phyloP scores from a whole-genome alignment of 1,284 basidiomycete genomes.

The Trichosporon ovoides region DNA sequence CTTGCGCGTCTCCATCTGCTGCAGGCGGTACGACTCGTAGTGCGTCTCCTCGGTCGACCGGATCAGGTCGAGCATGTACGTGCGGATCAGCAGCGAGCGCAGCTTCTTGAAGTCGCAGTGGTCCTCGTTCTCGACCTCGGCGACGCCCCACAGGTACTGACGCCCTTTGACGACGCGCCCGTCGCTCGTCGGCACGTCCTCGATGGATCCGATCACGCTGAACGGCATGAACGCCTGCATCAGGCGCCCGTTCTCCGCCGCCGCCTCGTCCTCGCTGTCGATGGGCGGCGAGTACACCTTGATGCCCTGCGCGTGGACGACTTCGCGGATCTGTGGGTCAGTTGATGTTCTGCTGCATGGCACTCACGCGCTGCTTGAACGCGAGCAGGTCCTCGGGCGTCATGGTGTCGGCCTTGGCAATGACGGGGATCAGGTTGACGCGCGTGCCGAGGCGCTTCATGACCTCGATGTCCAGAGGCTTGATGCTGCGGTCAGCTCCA shows the following conservation, averaged over 20 bases:
- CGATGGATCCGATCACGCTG: constrained; percentile 95
- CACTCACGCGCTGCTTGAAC: constrained; percentile 86
- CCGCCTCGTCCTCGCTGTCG: constrained; percentile 81
- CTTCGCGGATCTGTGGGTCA: constrained; percentile 70
- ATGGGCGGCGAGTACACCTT: constrained; percentile 90
- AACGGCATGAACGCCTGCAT: constrained; percentile 88
- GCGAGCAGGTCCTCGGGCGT: constrained; percentile 83
- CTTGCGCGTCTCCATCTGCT: constrained; percentile 99
- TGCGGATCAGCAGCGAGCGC: constrained; percentile 89
- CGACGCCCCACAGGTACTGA: constrained; percentile 99
- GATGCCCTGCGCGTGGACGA: constrained; percentile 85
- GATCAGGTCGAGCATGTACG: constrained; percentile 98
- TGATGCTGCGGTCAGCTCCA: constrained; percentile 57
- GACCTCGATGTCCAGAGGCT: constrained; percentile 97
- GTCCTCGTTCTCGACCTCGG: constrained; percentile 63
- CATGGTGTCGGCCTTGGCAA: constrained; percentile 94
- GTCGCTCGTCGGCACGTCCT: constrained; percentile 86
- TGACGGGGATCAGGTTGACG: constrained; percentile 95
- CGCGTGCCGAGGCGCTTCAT: constrained; percentile 96
- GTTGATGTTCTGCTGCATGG: not conserved
- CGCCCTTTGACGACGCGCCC: constrained; percentile 93
- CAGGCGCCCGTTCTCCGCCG: constrained; percentile 81
- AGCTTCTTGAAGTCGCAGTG: constrained; percentile 99
- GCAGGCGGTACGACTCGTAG: constrained; percentile 96
- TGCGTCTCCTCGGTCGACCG: constrained; percentile 92